Conservation (phyloP, 768 basidiomycete genomes). For the Tylopilus sp. region DNA sequence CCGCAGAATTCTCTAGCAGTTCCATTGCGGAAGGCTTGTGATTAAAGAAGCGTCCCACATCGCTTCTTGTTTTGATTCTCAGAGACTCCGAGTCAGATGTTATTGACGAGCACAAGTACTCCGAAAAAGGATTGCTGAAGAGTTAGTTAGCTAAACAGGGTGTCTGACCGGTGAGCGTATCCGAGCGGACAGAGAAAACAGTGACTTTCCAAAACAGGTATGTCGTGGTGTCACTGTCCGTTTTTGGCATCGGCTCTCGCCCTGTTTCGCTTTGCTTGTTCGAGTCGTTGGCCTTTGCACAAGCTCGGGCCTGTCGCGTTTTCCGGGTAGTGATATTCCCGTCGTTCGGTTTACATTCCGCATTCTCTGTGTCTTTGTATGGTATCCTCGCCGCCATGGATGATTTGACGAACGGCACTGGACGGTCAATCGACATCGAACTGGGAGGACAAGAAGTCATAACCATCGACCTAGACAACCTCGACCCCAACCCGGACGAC, state of each 20-base stretch:
- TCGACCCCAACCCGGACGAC: conserved; percentile 76
- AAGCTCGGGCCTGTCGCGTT: background rate
- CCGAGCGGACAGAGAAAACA: too few species aligned
- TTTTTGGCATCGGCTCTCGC: background rate
- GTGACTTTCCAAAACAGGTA: too few species aligned
- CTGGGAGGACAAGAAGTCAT: conserved; percentile 82
- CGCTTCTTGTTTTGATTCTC: too few species aligned
- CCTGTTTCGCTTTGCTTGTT: background rate
- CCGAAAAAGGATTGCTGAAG: too few species aligned
- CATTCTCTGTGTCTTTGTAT: background rate
- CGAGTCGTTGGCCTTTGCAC: background rate
- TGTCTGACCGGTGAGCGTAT: too few species aligned
- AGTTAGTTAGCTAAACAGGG: too few species aligned
- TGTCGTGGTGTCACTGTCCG: background rate
- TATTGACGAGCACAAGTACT: too few species aligned
- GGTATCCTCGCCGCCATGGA: conserved; percentile 14
- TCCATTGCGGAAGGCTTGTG: too few species aligned
- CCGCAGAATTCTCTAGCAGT: too few species aligned
- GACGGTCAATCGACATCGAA: conserved; percentile 65
- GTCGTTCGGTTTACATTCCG: background rate
- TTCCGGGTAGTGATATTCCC: background rate
- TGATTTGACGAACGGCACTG: conserved; percentile 6
- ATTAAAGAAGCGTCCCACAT: too few species aligned
- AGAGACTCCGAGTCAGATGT: too few species aligned
- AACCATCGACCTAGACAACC: conserved; percentile 83